Percentiles rank a stretch among this genome's conserved stretches.
Evolutionary conservation across 2,329 filamentous ascomycete species (phyloP).

Genomic region (Hypocreales sp.): DNA sequence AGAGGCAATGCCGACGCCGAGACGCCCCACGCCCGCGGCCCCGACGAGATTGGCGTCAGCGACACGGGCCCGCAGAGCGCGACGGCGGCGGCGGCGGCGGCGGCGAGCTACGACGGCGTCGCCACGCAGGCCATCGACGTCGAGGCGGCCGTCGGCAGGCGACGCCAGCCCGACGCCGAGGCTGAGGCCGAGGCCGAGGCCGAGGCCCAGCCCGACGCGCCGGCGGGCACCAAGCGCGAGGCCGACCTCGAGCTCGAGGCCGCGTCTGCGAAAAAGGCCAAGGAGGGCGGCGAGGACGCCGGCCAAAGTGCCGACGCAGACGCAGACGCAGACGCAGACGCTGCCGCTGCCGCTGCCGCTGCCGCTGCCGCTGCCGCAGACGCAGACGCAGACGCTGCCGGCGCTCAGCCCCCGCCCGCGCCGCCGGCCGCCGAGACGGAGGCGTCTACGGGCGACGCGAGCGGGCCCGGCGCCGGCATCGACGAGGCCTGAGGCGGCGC

Average conservation of each 20-base stretch:
- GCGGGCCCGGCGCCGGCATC: too few species aligned
- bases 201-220: conserved; percentile 12
- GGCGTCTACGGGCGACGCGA: neutral
- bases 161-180: conserved; percentile 15
- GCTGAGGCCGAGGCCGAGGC: conserved; percentile 7
- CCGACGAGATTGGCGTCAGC: conserved; percentile 68
- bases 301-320: neutral
- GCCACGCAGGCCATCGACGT: conserved; percentile 41
- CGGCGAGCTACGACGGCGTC: conserved; percentile 22
- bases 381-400: too few species aligned
- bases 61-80: conserved; percentile 65
- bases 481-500: too few species aligned
- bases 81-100: too few species aligned
- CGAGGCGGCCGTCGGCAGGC: conserved; percentile 44
- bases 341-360: too few species aligned
- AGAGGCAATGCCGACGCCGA: conserved; percentile 40
- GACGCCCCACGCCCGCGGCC: conserved; percentile 69
- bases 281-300: conserved; percentile 17
- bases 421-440: neutral
- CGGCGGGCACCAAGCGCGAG: conserved; percentile 35
- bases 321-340: too few species aligned
- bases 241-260: conserved; percentile 31
- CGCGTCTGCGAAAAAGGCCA: conserved; percentile 30
- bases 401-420: too few species aligned
- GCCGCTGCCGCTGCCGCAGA: too few species aligned